These are phyloP conservation scores for Scheffersomyces stambukii DNA, from an alignment of 1,139 yeast species.

Conservation along the genomic window DNA sequence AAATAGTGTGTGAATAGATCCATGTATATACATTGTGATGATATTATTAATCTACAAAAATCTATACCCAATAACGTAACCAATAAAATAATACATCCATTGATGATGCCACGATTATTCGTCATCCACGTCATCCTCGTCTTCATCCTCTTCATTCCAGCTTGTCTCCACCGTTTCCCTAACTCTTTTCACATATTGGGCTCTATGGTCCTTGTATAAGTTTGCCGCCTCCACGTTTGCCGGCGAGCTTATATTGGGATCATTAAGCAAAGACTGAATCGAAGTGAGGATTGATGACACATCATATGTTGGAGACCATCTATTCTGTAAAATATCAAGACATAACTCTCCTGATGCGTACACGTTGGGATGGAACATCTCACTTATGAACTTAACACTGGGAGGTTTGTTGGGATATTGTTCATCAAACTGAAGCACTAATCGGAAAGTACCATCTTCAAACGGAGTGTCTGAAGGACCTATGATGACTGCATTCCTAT, in stretches of 20 bases:
- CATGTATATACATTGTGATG: conserved; percentile 1
- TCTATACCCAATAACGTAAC: conserved; percentile 1
- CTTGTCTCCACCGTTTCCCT: conserved; percentile 90
- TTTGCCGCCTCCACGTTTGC: conserved; percentile 99
- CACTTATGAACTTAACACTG: conserved; percentile 80
- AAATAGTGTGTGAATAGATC: conserved; percentile 2
- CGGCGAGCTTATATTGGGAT: conserved; percentile 94
- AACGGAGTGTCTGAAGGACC: conserved; percentile 98
- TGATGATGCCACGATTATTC: conserved; percentile 32
- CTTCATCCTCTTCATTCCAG: conserved; percentile 65
- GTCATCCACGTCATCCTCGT: conserved; percentile 64
- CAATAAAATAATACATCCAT: conserved; percentile 1
- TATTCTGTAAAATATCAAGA: conserved; percentile 88
- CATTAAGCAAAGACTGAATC: conserved; percentile 80
- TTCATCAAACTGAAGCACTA: conserved; percentile 86
- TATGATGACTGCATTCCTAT: conserved; percentile 87
- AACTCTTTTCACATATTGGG: conserved; percentile 87
- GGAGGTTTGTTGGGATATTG: conserved; percentile 98
- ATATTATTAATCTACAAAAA: background rate
- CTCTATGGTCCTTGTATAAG: conserved; percentile 88
- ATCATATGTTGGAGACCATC: conserved; percentile 99
- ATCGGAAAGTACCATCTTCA: conserved; percentile 94
- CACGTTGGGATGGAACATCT: conserved; percentile 98
- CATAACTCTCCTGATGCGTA: conserved; percentile 95
- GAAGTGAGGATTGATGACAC: conserved; percentile 96